Evolutionary conservation across 768 basidiomycete species (phyloP).

Genomic region (Boletus bicolor): DNA sequence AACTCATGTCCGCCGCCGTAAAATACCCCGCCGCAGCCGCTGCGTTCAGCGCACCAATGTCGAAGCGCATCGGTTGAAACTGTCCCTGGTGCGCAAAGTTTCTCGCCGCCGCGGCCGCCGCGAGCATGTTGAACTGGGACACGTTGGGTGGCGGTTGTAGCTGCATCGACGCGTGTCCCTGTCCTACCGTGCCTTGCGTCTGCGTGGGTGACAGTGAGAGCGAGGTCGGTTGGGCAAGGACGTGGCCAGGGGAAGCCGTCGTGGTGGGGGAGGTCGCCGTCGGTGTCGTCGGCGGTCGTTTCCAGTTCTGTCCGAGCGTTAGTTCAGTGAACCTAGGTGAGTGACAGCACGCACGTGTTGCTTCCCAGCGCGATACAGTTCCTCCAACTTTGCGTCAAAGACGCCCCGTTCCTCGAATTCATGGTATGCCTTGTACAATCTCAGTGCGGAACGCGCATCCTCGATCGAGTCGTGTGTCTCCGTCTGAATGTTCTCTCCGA

Average conservation of each 20-base stretch:
- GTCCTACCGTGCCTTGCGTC: background rate
- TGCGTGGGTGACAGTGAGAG: conserved; percentile 7
- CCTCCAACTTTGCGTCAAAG: conserved; percentile 87
- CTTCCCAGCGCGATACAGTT: conserved; percentile 73
- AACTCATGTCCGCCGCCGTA: conserved; percentile 11
- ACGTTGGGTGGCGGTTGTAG: conserved; percentile 6
- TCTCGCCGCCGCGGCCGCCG: conserved; percentile 21
- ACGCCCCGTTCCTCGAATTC: conserved; percentile 68
- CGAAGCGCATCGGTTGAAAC: conserved; percentile 23
- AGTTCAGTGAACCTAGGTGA: background rate
- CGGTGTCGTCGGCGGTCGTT: conserved; percentile 41
- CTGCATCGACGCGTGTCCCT: background rate
- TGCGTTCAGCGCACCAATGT: conserved; percentile 12
- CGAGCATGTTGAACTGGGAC: conserved; percentile 30
- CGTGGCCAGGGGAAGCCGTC: background rate
- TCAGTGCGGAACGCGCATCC: conserved; percentile 83
- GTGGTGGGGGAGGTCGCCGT: background rate
- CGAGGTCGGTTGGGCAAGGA: background rate
- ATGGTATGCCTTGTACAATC: conserved; percentile 79
- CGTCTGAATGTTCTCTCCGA: conserved; percentile 87
- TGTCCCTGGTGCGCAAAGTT: conserved; percentile 23
- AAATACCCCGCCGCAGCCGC: conserved; percentile 19
- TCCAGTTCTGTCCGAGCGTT: conserved; percentile 45
- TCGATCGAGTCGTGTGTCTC: conserved; percentile 99
- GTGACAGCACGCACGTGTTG: conserved; percentile 56